Base-by-base conservation (phyloP, 345 rosid genomes). In the Balakata baccata region DNA sequence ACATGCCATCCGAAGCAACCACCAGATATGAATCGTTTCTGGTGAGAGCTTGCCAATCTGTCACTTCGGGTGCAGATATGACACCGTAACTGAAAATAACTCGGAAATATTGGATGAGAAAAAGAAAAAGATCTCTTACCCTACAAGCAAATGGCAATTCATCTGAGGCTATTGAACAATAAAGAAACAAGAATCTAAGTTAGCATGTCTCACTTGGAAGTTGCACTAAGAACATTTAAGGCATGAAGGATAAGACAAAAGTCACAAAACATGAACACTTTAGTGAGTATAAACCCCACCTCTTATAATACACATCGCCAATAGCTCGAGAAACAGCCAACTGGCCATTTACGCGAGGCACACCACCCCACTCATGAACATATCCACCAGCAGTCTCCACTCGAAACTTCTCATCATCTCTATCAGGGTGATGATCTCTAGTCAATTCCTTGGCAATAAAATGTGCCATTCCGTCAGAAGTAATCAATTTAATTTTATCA, bases 361-460 rank as follows among this genome's bases (percentile, higher is more conserved):
- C 87, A 58, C 94, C 97, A 50, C 84, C 91, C 90, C 90, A 85
- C 69, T 88, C 88, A 72, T 84, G 82, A 82, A 92, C 91, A 83
- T 88, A 86, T 76, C 98, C 98, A 72, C 98, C 98, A 51, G 96
- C 87, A 82, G 88, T 88, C 85, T 94, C 97, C 70, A 94, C 92
- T 77, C 96, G 87, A 56, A 61, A 79, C 81, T 85, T 90, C 85
- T 94, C 98, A 85, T 94, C 98, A 69, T 92, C 91, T 82, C 96
- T 89, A 80, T 85, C 86, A 59, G 97, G 97, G 77, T 88, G 94
- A 84, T 94, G 97, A 78, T 94, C 98, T 74, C 78, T 85, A 68
- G 96, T 92, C 77, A 94, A 81, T 79, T 92, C 93, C 84, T 87
- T 86, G 74, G 85, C 90, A 74, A 75, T 41, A 74, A 86, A 87